These are phyloP conservation scores for Hericium alpestre DNA, from an alignment of 768 basidiomycete genomes.

Conservation along the genomic window DNA sequence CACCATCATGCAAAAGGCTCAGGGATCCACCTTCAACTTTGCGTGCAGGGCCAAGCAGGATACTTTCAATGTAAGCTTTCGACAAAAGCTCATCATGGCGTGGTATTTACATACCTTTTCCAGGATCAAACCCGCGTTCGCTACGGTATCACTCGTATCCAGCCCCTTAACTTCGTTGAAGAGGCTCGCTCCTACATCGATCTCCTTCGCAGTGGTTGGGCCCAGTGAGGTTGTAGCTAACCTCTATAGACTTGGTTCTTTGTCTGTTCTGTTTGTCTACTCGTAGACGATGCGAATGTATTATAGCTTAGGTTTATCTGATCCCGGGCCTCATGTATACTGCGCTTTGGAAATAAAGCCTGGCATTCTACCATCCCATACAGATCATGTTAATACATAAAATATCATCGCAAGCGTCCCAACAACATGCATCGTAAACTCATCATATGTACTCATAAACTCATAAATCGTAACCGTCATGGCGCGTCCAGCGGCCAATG, in stretches of 20 bases:
- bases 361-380: too few species aligned
- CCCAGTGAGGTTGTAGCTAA: slow-evolving; percentile 17
- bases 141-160: slow-evolving; percentile 68
- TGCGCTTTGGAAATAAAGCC: too few species aligned
- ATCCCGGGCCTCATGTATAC: too few species aligned
- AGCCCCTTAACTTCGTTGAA: slow-evolving; percentile 54
- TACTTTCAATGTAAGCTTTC: slow-evolving; percentile 59
- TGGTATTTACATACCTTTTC: background rate
- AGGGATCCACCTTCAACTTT: slow-evolving; percentile 70
- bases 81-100: background rate
- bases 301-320: background rate
- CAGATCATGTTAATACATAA: background rate
- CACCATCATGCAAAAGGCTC: slow-evolving; percentile 48
- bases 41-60: slow-evolving; percentile 81
- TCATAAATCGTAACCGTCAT: slow-evolving; percentile 1
- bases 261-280: background rate
- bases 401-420: background rate
- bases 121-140: slow-evolving; percentile 78
- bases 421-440: background rate
- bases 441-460: too few species aligned
- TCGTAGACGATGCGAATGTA: background rate
- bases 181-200: slow-evolving; percentile 53
- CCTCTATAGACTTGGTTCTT: background rate
- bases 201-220: slow-evolving; percentile 52
- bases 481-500: slow-evolving; percentile 51